Base-by-base conservation (phyloP, 2,329 filamentous ascomycete genomes). In the Fusarium nelsonii region DNA sequence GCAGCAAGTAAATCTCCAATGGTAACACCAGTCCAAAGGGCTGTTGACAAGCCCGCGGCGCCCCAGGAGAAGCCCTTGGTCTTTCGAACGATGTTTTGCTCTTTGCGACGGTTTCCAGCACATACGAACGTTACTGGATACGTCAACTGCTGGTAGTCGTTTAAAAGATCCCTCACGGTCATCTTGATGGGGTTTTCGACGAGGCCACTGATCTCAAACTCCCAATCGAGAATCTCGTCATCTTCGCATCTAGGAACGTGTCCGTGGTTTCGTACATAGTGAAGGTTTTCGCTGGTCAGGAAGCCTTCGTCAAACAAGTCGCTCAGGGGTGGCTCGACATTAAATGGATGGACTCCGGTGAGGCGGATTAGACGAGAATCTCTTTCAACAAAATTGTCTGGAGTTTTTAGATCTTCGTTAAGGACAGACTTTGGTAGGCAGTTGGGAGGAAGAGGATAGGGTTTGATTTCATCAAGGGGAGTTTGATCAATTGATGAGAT, bases 41-140 rank as follows among this genome's bases (percentile, higher is more conserved):
- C 93, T 0, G 93, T 97, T 0, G 93, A 97, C 8, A 97, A 78
- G 26, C 94, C 94, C 6, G 92, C 94, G 1, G 94, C 85, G 36
- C 94, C 94, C 94, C 94, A 97, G 3, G 93, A 97, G 81, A 97
- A 97, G 0, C 94, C 94, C 74, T 97, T 97, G 2, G 92, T 93
- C 78, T 97, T 97, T 16, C 93, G 87, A 4, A 97, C 92, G 52
- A 93, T 85, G 72, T 97, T 97, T 76, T 97, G 94, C 79, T 97
- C 94, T 80, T 97, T 97, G 33, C 94, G 87, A 62, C 94, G 86
- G 78, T 97, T 97, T 2, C 94, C 94, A 6, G 94, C 94, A 78
- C 94, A 97, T 23, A 97, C 94, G 2, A 97, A 86, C 0, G 94
- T 97, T 63, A 97, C 86, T 0, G 94, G 94, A 60, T 92, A 92